A percentile compares a stretch with the other conserved stretches of the same genome.
Evolutionary conservation across 805 yeast species (phyloP).

Genomic region (Pichia ethanolica): DNA sequence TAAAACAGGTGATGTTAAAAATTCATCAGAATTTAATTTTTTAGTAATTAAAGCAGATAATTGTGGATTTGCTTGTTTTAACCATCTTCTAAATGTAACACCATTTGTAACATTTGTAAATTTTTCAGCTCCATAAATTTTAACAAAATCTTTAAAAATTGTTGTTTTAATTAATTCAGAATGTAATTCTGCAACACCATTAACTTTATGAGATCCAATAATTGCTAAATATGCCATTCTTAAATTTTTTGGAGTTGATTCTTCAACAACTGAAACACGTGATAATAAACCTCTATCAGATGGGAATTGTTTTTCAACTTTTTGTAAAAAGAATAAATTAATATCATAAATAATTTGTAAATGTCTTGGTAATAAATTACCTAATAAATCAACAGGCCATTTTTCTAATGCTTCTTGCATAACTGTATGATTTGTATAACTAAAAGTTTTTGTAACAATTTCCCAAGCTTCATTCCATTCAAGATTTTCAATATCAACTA

Average conservation of each 20-base stretch:
- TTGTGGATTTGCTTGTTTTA: constrained; percentile 85
- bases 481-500: constrained; percentile 76
- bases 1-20: constrained; percentile 56
- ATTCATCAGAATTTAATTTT: constrained; percentile 63
- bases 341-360: constrained; percentile 84
- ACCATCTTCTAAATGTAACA: constrained; percentile 94
- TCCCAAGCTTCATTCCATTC: constrained; percentile 83
- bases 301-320: constrained; percentile 72
- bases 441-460: constrained; percentile 72
- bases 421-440: constrained; percentile 92
- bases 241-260: constrained; percentile 69
- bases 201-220: constrained; percentile 86
- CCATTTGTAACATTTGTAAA: constrained; percentile 93
- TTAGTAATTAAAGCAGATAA: constrained; percentile 67
- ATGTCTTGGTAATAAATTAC: constrained; percentile 80
- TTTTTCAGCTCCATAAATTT: constrained; percentile 70
- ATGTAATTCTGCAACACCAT: constrained; percentile 94
- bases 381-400: constrained; percentile 84
- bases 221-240: constrained; percentile 91
- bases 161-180: constrained; percentile 86
- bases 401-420: constrained; percentile 92
- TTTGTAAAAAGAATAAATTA: constrained; percentile 69
- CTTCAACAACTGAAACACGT: constrained; percentile 81
- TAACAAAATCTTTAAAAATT: constrained; percentile 84
- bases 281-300: constrained; percentile 55